Evolutionary conservation across 768 basidiomycete genomes (phyloP), one percentile per base, ranked within the genome.

Genomic region (Gloeophyllum trabeum): DNA sequence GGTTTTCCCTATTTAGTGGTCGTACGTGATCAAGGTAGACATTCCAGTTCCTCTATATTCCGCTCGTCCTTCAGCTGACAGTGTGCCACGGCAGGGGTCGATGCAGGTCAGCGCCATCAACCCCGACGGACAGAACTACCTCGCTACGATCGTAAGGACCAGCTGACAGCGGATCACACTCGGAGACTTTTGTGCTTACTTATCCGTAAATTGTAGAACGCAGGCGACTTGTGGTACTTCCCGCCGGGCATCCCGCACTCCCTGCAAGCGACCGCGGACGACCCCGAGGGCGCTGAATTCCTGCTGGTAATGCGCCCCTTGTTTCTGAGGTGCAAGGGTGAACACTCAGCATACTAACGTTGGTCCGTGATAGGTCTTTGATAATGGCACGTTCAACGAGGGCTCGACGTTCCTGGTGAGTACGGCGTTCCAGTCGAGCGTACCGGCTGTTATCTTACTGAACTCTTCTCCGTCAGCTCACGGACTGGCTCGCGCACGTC

Each of bases 401-500:
- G 76, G 79, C 37, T 53, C 63, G 3, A 79, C 78, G 1, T 79
- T 80, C 52, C 61, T 72, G 32, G 57, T 63, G 24, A 54, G 54
- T 12, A n/a, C n/a, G n/a, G n/a, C n/a, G n/a, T 55, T 19, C 36
- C 18, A 7, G 10, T 19, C 36, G 5, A 3, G 24, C 3, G 21
- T 34, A 32, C 16, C 25, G 12, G 12, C 14, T n/a, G 16, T 34
- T 12, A 14, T 12, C 16, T 12, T 41, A 24, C 3, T 41, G 18
- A 48, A 50, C 20, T 6, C 24, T 24, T 37, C 43, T n/a, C n/a
- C n/a, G n/a, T 42, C 10, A 41, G 43, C 58, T 79, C 14, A 72
- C 79, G 43, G 80, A 83, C 45, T 83, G 81, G 78, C 61, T 81
- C 19, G 65, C 79, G 3, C 81, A 82, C 49, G 64, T 75, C 13